Evolutionary conservation across 2,329 filamentous ascomycete species (phyloP).

Genomic region (Nigrospora osmanthi): DNA sequence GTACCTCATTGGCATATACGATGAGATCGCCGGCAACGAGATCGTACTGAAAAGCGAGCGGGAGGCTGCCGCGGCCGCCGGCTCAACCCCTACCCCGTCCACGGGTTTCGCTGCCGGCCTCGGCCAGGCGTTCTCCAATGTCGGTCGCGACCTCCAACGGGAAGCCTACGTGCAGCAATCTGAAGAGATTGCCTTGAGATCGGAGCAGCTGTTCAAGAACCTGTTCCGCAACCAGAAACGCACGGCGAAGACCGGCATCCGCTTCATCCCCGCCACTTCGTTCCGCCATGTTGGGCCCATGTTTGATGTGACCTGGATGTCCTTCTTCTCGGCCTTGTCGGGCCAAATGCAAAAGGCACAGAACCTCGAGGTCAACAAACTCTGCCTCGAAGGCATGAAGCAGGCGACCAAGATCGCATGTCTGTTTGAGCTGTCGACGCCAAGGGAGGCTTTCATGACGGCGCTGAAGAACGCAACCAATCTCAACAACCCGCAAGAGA

Average conservation of each 20-base stretch:
- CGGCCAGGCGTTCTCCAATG: constrained; percentile 83
- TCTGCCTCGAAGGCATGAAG: constrained; percentile 94
- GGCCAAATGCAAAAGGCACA: constrained; percentile 90
- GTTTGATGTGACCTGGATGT: constrained; percentile 99
- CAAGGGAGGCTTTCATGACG: constrained; percentile 88
- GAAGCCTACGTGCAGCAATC: constrained; percentile 94
- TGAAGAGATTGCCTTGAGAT: constrained; percentile 73
- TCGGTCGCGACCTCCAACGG: constrained; percentile 82
- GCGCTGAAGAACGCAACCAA: constrained; percentile 91
- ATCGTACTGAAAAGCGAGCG: constrained; percentile 92
- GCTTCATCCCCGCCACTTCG: constrained; percentile 88
- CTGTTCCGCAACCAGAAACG: constrained; percentile 83
- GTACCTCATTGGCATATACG: constrained; percentile 81
- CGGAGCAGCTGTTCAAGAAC: constrained; percentile 84
- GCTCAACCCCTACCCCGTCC: constrained; percentile 49
- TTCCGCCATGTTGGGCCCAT: constrained; percentile 94
- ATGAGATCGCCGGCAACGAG: constrained; percentile 85
- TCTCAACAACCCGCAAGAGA: constrained; percentile 89
- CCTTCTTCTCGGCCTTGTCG: constrained; percentile 89
- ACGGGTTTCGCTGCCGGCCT: constrained; percentile 72
- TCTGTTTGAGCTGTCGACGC: constrained; percentile 87
- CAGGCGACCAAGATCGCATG: constrained; percentile 90
- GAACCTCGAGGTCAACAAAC: constrained; percentile 82
- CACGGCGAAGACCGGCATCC: constrained; percentile 61
- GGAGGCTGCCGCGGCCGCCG: constrained; percentile 77